Evolutionary conservation across 2,329 filamentous ascomycete genomes (phyloP).

Genomic region (Sordariomycetes sp.): DNA sequence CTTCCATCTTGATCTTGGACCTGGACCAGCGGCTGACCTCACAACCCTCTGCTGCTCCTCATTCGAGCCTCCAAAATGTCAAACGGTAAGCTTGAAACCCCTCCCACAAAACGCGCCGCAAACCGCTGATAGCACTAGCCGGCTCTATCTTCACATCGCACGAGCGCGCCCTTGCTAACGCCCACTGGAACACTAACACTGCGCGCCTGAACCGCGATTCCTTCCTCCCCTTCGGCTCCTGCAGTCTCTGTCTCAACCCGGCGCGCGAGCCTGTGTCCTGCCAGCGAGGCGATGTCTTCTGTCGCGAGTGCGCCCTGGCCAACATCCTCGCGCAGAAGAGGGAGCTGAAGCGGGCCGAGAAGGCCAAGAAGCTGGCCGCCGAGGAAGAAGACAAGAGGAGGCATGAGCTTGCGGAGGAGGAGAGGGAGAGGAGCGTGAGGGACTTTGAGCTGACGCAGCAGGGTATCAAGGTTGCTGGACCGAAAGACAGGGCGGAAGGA

Average conservation of each 20-base stretch:
- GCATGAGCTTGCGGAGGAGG: constrained; percentile 58
- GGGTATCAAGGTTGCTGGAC: constrained; percentile 38
- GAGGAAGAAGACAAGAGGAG: constrained; percentile 54
- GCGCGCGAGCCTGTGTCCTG: constrained; percentile 80
- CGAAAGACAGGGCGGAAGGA: neutral
- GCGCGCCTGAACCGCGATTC: constrained; percentile 85
- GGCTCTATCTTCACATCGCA: constrained; percentile 89
- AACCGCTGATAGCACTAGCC: too few species aligned
- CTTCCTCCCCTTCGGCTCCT: constrained; percentile 85
- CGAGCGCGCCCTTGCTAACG: constrained; percentile 75
- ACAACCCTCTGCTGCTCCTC: too few species aligned
- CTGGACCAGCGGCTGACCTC: too few species aligned
- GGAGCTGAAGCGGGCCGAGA: constrained; percentile 78
- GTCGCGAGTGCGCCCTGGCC: constrained; percentile 82
- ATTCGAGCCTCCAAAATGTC: constrained; percentile 25
- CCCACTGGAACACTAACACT: constrained; percentile 70
- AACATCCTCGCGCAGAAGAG: constrained; percentile 89
- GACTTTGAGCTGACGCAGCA: constrained; percentile 84
- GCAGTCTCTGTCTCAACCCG: constrained; percentile 75
- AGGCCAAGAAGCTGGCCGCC: constrained; percentile 49
- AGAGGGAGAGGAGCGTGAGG: constrained; percentile 56
- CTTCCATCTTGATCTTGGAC: too few species aligned
- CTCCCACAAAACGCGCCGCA: constrained; percentile 1
- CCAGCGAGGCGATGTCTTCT: constrained; percentile 81
- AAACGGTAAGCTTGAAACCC: constrained; percentile 31